These are phyloP conservation scores for Pachyrhizus erosus DNA, from an alignment of 306 rosid genomes.

Conservation along the genomic window DNA sequence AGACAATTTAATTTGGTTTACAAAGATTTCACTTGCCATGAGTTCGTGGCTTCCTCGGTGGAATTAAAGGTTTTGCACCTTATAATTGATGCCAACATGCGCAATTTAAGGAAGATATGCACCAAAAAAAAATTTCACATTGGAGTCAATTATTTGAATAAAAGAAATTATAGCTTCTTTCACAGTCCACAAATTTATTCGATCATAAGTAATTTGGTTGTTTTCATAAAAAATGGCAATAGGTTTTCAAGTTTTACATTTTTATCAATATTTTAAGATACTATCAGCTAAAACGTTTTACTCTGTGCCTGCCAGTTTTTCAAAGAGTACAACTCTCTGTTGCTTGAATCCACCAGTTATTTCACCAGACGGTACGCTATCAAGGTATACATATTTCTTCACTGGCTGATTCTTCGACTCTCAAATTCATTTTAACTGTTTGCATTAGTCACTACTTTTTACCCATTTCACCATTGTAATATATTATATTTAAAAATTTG, in stretches of 20 bases:
- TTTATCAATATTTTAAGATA: conserved; percentile 24
- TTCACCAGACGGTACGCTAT: conserved; percentile 79
- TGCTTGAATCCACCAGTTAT: conserved; percentile 79
- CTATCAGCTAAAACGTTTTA: background rate
- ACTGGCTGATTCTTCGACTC: background rate
- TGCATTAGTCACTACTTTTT: background rate
- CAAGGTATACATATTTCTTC: conserved; percentile 56
- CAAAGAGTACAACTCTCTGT: conserved; percentile 71
- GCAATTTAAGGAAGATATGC: background rate
- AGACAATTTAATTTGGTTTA: background rate
- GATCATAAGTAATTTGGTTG: background rate
- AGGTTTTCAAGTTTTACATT: background rate
- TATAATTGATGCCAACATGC: background rate
- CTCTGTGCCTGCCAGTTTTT: conserved; percentile 62
- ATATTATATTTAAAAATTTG: background rate
- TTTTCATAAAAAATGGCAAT: background rate
- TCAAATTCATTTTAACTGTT: background rate
- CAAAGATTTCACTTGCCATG: background rate
- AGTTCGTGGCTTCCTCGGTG: background rate
- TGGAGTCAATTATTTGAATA: background rate
- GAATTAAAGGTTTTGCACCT: background rate
- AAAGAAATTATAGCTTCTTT: background rate
- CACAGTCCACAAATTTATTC: background rate
- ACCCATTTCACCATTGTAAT: background rate
- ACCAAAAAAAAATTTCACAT: background rate